Base-by-base conservation (phyloP, 192 early-diverging fungal species). In the Linnemannia exigua region DNA sequence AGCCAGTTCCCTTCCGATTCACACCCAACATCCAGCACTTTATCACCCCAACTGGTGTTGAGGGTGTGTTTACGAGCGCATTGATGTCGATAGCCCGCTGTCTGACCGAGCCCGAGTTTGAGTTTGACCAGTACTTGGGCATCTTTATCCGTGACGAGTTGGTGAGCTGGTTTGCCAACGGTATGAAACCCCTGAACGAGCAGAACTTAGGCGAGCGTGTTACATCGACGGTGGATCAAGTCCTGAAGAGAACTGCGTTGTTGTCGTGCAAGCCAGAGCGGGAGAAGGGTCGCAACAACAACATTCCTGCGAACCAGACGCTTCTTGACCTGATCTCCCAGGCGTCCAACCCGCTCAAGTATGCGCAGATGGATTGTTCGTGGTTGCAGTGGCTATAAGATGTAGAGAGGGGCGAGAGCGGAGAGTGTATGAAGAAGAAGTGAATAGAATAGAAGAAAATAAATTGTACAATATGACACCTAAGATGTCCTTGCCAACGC, bases 21-120 rank as follows among this genome's bases (percentile, higher is more conserved):
- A 99, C 99, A 14, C 99, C 98, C 17, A 98, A 97, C 89, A 95
- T 99, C 70, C 98, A 99, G 91, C 88, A 95, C 44, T 99, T 99
- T 89, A 95, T 99, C 63, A 97, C 96, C 9, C 95, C 95, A 37
- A 93, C 96, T 75, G 98, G 98, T 8, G 91, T 99, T 11, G 99
- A 99, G 72, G 98, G 99, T 20, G 91, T 97, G 14, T 97, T 99
- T 78, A 94, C 94, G 25, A 93, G 92, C 66, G 93, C 93, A 12
- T 75, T 99, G 19, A 94, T 98, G 92, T 93, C 96, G 44, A 95
- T 98, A 70, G 96, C 92, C 0, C 93, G 95, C 25, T 93, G 95
- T 28, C 81, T 99, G 72, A 94, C 93, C 0, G 96, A 97, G 67
- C 95, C 94, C 50, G 95, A 96, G 89, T 93, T 95, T 77, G 96